Percentiles rank a stretch among this genome's conserved stretches.
Evolutionary conservation across 345 rosid genomes (phyloP).

Genomic region (Eucalyptus regnans): DNA sequence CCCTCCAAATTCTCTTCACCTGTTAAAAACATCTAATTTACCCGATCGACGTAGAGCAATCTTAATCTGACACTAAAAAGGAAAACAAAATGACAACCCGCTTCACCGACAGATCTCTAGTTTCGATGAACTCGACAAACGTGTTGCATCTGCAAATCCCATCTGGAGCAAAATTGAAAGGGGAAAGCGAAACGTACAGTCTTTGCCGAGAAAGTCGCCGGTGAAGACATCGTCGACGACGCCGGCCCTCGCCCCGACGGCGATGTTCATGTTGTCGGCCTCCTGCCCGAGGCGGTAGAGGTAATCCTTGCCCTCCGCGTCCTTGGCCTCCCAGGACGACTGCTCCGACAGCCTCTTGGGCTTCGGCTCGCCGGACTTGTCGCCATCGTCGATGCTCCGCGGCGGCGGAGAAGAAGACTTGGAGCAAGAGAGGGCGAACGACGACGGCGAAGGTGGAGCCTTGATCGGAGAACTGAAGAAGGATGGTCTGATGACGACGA

Average conservation of each 20-base stretch:
- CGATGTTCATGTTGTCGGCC: constrained; percentile 75
- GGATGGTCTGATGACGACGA: neutral
- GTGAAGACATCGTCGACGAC: constrained; percentile 71
- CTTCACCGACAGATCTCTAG: neutral
- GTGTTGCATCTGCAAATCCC: neutral
- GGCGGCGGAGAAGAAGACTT: neutral
- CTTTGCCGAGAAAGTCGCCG: constrained; percentile 83
- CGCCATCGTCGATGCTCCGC: neutral
- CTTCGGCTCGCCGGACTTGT: neutral
- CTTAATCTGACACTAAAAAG: neutral
- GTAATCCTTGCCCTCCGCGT: constrained; percentile 66
- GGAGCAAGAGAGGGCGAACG: neutral
- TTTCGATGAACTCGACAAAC: neutral
- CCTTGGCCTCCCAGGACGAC: constrained; percentile 89
- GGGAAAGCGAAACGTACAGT: constrained; percentile 25
- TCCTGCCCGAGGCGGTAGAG: constrained; percentile 79
- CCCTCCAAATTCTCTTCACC: neutral
- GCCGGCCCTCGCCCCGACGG: constrained; percentile 82
- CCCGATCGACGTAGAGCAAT: neutral
- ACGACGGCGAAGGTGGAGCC: neutral
- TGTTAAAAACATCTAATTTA: neutral
- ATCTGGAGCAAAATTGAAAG: neutral
- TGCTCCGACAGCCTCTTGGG: constrained; percentile 52
- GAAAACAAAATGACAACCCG: neutral
- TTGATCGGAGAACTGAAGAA: neutral